These are phyloP conservation scores for Fraxinus floribunda DNA, from an alignment of 305 asterid genomes.

Conservation along the genomic window DNA sequence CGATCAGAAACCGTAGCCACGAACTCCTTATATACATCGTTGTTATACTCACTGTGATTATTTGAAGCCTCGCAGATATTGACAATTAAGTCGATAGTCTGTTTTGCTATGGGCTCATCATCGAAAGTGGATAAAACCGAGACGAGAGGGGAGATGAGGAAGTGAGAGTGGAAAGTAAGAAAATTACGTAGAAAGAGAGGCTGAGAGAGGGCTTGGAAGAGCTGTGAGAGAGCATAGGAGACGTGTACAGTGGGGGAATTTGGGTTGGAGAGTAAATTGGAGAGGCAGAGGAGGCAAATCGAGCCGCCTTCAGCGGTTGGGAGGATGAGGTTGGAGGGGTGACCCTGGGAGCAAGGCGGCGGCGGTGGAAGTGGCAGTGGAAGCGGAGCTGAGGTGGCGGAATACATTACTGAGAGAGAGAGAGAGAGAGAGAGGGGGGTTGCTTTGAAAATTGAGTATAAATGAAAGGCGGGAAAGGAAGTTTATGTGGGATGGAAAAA, in stretches of 20 bases:
- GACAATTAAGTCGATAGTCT: constrained; percentile 59
- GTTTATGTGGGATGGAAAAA: neutral
- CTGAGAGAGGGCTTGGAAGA: constrained; percentile 69
- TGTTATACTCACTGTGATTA: constrained; percentile 15
- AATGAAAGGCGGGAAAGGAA: constrained; percentile 21
- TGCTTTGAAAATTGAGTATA: neutral
- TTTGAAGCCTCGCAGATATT: constrained; percentile 44
- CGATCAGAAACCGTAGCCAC: constrained; percentile 63
- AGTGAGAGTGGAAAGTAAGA: constrained; percentile 69
- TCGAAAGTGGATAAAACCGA: constrained; percentile 53
- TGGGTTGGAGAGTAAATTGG: constrained; percentile 70
- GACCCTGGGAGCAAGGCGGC: constrained; percentile 61
- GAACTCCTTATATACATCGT: constrained; percentile 58
- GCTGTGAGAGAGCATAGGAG: constrained; percentile 92
- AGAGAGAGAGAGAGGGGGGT: neutral
- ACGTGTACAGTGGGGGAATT: constrained; percentile 80
- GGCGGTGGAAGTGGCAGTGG: neutral
- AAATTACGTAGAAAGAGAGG: constrained; percentile 61
- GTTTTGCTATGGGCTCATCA: constrained; percentile 70
- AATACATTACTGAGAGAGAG: constrained; percentile 30
- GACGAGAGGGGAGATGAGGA: constrained; percentile 83
- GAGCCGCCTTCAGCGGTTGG: constrained; percentile 75
- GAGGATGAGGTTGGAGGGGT: constrained; percentile 63
- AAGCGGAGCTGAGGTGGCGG: constrained; percentile 33
- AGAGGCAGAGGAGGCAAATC: constrained; percentile 81